phyloP scores from a whole-genome alignment of 441 rosid species.

The California macrophylla region DNA sequence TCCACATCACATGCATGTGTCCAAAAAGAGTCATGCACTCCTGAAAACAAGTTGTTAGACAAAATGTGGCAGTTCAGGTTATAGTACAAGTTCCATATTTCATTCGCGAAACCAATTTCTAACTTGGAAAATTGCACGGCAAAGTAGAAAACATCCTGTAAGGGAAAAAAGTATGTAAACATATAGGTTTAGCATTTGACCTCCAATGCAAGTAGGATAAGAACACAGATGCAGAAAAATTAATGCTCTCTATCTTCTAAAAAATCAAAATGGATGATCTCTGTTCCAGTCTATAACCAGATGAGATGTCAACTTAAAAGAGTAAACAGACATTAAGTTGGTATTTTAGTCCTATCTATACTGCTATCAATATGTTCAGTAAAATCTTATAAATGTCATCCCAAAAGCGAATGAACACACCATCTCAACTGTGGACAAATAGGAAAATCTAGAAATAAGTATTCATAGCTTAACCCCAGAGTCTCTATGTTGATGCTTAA shows the following conservation, averaged over 20 bases:
- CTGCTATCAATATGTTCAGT: neutral
- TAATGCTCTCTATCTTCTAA: neutral
- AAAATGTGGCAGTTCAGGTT: neutral
- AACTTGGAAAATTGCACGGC: neutral
- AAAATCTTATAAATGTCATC: neutral
- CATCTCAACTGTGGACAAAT: neutral
- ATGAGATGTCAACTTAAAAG: neutral
- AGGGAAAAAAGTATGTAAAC: neutral
- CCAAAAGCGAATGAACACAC: neutral
- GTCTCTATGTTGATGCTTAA: neutral
- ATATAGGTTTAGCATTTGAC: neutral
- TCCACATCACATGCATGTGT: slow-evolving; percentile 94
- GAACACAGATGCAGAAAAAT: too few species aligned
- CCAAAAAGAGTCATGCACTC: slow-evolving; percentile 98
- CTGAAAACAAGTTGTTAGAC: slow-evolving; percentile 32
- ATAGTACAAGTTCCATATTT: neutral
- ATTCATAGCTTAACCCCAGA: neutral
- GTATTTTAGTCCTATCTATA: neutral
- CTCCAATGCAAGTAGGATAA: neutral
- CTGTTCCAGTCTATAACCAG: neutral
- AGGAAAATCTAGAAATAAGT: neutral
- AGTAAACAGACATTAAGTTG: neutral
- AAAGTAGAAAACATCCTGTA: neutral
- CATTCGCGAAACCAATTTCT: neutral
- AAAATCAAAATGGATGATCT: neutral